Percentiles rank a stretch among this genome's conserved stretches.
Evolutionary conservation across 1,284 basidiomycete genomes (phyloP).

Genomic region (Rhodofomes roseus): DNA sequence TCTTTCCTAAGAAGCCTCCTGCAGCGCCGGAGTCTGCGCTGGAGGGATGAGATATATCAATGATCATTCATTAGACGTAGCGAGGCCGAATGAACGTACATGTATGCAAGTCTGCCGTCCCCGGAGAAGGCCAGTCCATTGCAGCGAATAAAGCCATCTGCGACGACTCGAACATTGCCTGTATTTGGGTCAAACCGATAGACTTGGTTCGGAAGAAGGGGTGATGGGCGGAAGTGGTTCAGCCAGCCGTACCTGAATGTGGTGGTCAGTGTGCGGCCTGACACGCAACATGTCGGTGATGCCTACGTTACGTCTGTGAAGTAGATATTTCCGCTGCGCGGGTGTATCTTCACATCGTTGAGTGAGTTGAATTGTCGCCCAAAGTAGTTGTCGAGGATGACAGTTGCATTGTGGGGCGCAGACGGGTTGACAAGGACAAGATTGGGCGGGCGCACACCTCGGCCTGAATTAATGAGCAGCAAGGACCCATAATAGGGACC

Average conservation of each 20-base stretch:
- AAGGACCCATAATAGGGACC: slow-evolving; percentile 63
- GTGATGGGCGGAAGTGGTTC: slow-evolving; percentile 60
- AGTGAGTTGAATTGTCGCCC: slow-evolving; percentile 81
- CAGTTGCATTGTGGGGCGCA: slow-evolving; percentile 41
- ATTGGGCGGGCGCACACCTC: slow-evolving; percentile 58
- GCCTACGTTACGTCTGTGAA: slow-evolving; percentile 67
- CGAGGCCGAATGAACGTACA: slow-evolving; percentile 38
- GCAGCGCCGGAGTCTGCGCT: slow-evolving; percentile 53
- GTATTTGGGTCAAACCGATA: slow-evolving; percentile 69
- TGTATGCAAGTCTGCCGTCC: slow-evolving; percentile 59
- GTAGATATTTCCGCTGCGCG: slow-evolving; percentile 57
- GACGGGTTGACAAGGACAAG: slow-evolving; percentile 63
- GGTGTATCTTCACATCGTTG: slow-evolving; percentile 76
- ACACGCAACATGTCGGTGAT: slow-evolving; percentile 5
- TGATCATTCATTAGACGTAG: neutral
- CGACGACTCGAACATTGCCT: slow-evolving; percentile 62
- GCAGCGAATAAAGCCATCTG: slow-evolving; percentile 59
- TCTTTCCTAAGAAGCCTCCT: slow-evolving; percentile 48
- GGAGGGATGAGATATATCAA: slow-evolving; percentile 38
- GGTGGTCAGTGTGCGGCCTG: neutral
- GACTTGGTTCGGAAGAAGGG: slow-evolving; percentile 67
- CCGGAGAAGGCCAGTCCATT: slow-evolving; percentile 70
- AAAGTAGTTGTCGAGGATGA: slow-evolving; percentile 40
- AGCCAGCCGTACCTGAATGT: slow-evolving; percentile 55
- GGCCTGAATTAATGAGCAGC: slow-evolving; percentile 65